Conservation (phyloP, 257 asterid genomes). For the Gentiana straminea region DNA sequence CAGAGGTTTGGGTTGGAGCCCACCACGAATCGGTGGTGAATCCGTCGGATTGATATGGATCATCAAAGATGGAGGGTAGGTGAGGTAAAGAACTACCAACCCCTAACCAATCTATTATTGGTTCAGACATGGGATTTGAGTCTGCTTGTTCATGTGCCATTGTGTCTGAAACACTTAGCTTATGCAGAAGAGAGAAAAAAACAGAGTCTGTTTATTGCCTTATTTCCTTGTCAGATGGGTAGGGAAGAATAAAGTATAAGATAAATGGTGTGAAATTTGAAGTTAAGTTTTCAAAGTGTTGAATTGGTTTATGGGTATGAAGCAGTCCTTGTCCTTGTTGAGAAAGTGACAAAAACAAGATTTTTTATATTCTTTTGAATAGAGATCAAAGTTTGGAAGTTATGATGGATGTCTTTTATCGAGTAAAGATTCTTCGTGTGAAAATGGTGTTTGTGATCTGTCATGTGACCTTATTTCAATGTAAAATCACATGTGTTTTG, state of each 20-base stretch:
- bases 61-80: conserved; percentile 48
- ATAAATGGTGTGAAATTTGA: conserved; percentile 10
- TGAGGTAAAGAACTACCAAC: conserved; percentile 29
- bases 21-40: conserved; percentile 50
- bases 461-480: no score
- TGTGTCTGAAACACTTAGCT: conserved; percentile 6
- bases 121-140: conserved; percentile 34
- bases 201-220: no score
- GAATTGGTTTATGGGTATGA: conserved; percentile 15
- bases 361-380: conserved; percentile 35
- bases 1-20: conserved; percentile 25
- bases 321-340: conserved; percentile 11
- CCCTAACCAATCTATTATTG: conserved; percentile 47
- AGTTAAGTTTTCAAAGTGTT: conserved; percentile 8
- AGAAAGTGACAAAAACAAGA: conserved; percentile 40
- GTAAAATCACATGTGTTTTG: no score
- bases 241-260: conserved; percentile 13
- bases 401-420: conserved; percentile 24
- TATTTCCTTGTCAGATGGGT: conserved; percentile 2
- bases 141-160: conserved; percentile 55
- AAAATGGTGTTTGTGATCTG: no score
- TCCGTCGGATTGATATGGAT: conserved; percentile 42
- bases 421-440: no score
- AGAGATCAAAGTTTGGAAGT: conserved; percentile 61
- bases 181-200: neutral